phyloP scores from a whole-genome alignment of 169 alveolate species.

The Eimeria falciformis region DNA sequence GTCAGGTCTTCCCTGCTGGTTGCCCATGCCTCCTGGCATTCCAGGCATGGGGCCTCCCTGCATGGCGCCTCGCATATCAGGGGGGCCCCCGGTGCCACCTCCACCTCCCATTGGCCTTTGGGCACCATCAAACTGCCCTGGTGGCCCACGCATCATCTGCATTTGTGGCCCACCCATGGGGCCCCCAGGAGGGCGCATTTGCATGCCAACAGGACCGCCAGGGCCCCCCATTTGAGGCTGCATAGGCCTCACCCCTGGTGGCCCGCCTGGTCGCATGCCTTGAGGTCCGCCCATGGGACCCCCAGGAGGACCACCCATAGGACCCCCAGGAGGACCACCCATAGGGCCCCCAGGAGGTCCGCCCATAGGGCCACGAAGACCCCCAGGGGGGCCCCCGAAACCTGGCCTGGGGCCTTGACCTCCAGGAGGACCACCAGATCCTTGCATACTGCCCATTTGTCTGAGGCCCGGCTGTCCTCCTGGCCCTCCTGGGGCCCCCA shows the following conservation, averaged over 20 bases:
- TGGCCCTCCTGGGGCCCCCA: too few relatives aligned
- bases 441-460: not conserved
- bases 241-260: slow-evolving; percentile 15
- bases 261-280: not conserved
- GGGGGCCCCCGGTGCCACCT: slow-evolving; percentile 14
- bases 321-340: not conserved
- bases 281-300: slow-evolving; percentile 25
- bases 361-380: not conserved
- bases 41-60: not conserved
- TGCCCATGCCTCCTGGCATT: not conserved
- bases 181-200: slow-evolving; percentile 34
- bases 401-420: not conserved
- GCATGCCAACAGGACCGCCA: not conserved
- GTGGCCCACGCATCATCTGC: not conserved
- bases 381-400: not conserved
- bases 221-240: slow-evolving; percentile 38
- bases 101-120: not conserved
- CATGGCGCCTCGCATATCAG: not conserved
- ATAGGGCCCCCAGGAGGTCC: slow-evolving; percentile 22
- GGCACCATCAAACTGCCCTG: not conserved
- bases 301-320: slow-evolving; percentile 4
- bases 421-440: slow-evolving; percentile 25
- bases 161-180: slow-evolving; percentile 11
- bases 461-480: too few relatives aligned
- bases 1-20: not conserved